Evolutionary conservation across 768 basidiomycete genomes (phyloP).

Genomic region (Auriscalpium vulgare): DNA sequence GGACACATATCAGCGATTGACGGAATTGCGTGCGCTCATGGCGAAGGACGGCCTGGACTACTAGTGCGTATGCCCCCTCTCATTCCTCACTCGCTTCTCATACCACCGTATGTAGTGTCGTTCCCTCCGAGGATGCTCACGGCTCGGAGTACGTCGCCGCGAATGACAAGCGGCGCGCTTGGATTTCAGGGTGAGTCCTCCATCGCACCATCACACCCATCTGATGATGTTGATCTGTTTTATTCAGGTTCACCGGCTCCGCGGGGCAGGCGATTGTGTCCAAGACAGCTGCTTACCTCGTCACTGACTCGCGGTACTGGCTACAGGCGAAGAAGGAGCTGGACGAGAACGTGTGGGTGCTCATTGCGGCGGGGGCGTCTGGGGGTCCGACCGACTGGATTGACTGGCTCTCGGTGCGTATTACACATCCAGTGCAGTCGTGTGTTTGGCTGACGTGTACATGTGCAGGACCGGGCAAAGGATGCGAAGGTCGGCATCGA

Average conservation of each 20-base stretch:
- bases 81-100: conserved; percentile 1
- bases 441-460: not conserved
- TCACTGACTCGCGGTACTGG: conserved; percentile 83
- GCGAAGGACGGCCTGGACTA: conserved; percentile 15
- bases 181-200: conserved; percentile 63
- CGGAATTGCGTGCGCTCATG: conserved; percentile 12
- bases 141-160: conserved; percentile 74
- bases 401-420: conserved; percentile 47
- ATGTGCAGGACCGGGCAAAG: conserved; percentile 30
- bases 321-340: conserved; percentile 63
- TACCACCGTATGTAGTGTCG: conserved; percentile 35
- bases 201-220: not conserved
- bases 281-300: conserved; percentile 56
- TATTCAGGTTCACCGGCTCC: conserved; percentile 49
- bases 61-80: conserved; percentile 5
- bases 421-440: too few relatives aligned
- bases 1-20: conserved; percentile 16
- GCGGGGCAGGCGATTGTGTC: conserved; percentile 70
- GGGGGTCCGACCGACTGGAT: conserved; percentile 66
- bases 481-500: conserved; percentile 69
- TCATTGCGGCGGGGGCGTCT: conserved; percentile 48
- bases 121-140: conserved; percentile 79
- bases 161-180: conserved; percentile 72
- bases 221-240: not conserved
- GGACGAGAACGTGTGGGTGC: conserved; percentile 61